Percentiles rank a stretch among this genome's conserved stretches.
phyloP scores from a whole-genome alignment of 2,329 filamentous ascomycete species.

The Fusarium sp. region DNA sequence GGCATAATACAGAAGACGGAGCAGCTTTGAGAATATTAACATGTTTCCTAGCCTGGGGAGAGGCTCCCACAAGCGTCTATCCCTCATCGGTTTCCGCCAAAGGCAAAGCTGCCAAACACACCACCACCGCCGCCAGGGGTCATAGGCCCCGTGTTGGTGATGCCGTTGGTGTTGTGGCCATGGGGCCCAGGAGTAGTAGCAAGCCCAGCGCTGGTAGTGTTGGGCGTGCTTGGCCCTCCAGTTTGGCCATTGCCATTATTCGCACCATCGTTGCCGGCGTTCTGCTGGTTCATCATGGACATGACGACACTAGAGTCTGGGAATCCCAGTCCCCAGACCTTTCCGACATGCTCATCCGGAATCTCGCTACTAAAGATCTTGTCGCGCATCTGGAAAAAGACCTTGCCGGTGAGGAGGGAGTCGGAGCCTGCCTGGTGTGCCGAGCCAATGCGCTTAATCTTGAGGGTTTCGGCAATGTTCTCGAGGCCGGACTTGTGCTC shows the following conservation, averaged over 20 bases:
- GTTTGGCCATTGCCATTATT: slow-evolving; percentile 51
- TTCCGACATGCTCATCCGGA: slow-evolving; percentile 81
- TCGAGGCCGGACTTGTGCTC: slow-evolving; percentile 92
- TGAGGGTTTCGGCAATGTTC: slow-evolving; percentile 91
- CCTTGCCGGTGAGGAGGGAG: slow-evolving; percentile 87
- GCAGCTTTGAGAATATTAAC: slow-evolving; percentile 26
- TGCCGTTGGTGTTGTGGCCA: slow-evolving; percentile 64
- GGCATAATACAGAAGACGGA: slow-evolving; percentile 16
- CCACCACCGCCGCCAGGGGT: slow-evolving; percentile 79
- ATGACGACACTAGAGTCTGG: slow-evolving; percentile 62
- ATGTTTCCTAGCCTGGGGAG: slow-evolving; percentile 16
- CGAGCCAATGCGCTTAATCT: slow-evolving; percentile 84
- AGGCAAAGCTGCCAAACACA: slow-evolving; percentile 76
- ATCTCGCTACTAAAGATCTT: slow-evolving; percentile 86
- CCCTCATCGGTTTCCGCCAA: slow-evolving; percentile 53
- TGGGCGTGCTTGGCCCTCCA: slow-evolving; percentile 68
- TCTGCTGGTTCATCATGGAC: slow-evolving; percentile 49
- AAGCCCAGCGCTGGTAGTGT: slow-evolving; percentile 65
- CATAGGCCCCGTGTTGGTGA: slow-evolving; percentile 70
- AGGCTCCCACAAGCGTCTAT: not conserved
- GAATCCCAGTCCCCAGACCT: slow-evolving; percentile 91
- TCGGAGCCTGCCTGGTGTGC: slow-evolving; percentile 95
- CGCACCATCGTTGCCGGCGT: slow-evolving; percentile 43
- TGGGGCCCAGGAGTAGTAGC: slow-evolving; percentile 59
- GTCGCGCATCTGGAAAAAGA: slow-evolving; percentile 92